These are phyloP conservation scores for Colletotrichum simmondsii DNA, from an alignment of 2,329 filamentous ascomycete species.

Conservation along the genomic window DNA sequence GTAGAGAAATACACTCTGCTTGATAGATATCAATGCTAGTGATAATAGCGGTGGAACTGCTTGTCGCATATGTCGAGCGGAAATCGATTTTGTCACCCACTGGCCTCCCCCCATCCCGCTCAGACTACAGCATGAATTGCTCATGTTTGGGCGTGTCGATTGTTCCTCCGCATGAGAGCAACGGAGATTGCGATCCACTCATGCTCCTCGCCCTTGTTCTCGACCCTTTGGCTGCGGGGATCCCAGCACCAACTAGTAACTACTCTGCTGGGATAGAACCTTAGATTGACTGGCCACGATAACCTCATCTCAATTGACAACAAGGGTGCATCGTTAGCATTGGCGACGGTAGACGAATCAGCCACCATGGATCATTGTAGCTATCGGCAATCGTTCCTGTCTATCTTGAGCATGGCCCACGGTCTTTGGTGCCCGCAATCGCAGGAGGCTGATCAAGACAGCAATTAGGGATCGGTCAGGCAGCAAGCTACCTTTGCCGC, in stretches of 20 bases:
- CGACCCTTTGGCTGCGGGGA: not conserved
- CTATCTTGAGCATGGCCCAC: not conserved
- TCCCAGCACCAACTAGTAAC: not conserved
- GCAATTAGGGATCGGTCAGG: not conserved
- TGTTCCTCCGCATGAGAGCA: constrained; percentile 14
- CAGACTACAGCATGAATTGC: constrained; percentile 1
- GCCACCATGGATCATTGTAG: not conserved
- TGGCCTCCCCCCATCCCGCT: not conserved
- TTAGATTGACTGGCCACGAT: not conserved
- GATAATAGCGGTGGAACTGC: too few species aligned
- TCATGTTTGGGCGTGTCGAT: not conserved
- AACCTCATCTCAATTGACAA: not conserved
- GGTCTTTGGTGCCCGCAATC: too few species aligned
- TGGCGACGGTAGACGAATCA: not conserved
- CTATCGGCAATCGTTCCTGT: not conserved
- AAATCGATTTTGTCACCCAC: too few species aligned
- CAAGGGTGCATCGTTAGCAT: not conserved
- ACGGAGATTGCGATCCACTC: constrained; percentile 4
- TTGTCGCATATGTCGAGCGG: too few species aligned
- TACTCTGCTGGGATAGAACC: not conserved
- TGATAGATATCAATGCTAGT: too few species aligned
- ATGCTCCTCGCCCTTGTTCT: not conserved
- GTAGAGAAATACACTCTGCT: too few species aligned
- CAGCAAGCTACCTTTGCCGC: not conserved
- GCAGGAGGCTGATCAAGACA: too few species aligned